Base-by-base conservation (phyloP, 1,139 yeast genomes). In the Candida sojae region DNA sequence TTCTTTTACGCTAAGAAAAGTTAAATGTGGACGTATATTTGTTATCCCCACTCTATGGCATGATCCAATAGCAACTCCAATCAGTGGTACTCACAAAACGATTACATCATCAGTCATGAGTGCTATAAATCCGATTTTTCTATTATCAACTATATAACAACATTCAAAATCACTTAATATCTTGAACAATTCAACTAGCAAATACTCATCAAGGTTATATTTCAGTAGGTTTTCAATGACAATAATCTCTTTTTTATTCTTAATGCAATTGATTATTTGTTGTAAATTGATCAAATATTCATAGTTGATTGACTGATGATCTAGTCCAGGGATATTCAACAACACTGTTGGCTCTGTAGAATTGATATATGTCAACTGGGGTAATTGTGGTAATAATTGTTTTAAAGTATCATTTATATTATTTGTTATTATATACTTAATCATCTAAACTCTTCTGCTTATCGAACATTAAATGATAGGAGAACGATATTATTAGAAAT, bases 281-380 rank as follows among this genome's bases (percentile, higher is more conserved):
- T 38, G 41, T 31, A 52, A 10, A 36, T 32, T 40, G 7, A 33
- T 43, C n/a, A 48, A 32, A 12, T 41, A 34, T 39, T 52, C 55
- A 42, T 52, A 52, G 39, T 52, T 52, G 23, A 50, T 41, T 17
- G 32, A 17, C 31, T 44, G n/a, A 25, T 30, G 6, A 31, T 44
- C 30, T 13, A 42, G 11, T 26, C 32, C 29, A 2, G 43, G 25
- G 13, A 47, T n/a, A 2, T 29, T 39, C 17, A 52, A 26, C 9
- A 52, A 33, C 5, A 42, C 13, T 23, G 48, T 48, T n/a, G 55
- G 55, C 6, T 44, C 39, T 9, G 55, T 48, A 25, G 54, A 44
- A 42, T 50, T 52, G 7, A 51, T 52, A 45, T 49, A 50, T 26
- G 55, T 52, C 25, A 44, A 36, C 25, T 33, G 13, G 3, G 42